Evolutionary conservation across 257 asterid genomes (phyloP).

Genomic region (Vinca minor): DNA sequence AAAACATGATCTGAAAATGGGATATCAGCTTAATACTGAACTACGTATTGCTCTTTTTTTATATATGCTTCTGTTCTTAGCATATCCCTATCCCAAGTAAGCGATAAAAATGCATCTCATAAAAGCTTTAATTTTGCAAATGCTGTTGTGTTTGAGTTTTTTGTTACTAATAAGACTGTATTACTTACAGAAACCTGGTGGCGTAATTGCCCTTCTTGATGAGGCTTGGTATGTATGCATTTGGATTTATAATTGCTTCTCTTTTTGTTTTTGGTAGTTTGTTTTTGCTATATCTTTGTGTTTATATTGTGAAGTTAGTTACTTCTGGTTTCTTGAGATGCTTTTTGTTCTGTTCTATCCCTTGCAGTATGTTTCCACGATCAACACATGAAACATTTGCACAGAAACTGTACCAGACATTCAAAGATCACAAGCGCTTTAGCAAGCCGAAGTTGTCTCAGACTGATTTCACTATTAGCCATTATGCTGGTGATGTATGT

Average conservation of each 20-base stretch:
- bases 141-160: slow-evolving; percentile 13
- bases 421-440: slow-evolving; percentile 78
- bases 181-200: slow-evolving; percentile 83
- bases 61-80: not conserved
- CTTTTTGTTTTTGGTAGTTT: too few relatives aligned
- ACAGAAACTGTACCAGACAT: slow-evolving; percentile 76
- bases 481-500: slow-evolving; percentile 96
- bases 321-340: slow-evolving; percentile 1
- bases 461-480: slow-evolving; percentile 76
- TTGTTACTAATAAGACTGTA: slow-evolving; percentile 9
- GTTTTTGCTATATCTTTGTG: not conserved
- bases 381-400: slow-evolving; percentile 85
- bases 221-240: slow-evolving; percentile 81
- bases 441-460: slow-evolving; percentile 80
- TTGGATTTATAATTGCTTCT: not conserved
- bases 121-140: not conserved
- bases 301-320: not conserved
- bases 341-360: slow-evolving; percentile 13
- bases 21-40: not conserved
- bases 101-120: not conserved
- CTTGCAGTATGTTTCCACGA: slow-evolving; percentile 85
- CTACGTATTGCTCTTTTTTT: not conserved
- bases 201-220: slow-evolving; percentile 87
- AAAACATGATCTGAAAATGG: not conserved
- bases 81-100: not conserved